A percentile compares a stretch with the other conserved stretches of the same genome.
phyloP scores from a whole-genome alignment of 2,329 filamentous ascomycete species.

The Fusarium torreyae region DNA sequence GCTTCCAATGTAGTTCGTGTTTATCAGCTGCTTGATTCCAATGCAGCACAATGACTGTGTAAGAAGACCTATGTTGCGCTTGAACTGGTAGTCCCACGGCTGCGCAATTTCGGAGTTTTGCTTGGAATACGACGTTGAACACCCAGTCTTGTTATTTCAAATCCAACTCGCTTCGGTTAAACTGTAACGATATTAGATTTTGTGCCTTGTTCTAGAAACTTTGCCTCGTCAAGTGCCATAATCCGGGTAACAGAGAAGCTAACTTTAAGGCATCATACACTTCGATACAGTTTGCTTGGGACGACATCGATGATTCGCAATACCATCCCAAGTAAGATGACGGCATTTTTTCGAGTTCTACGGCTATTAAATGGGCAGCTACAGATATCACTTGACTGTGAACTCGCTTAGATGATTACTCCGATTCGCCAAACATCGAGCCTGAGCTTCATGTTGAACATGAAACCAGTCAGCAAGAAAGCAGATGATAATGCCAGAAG shows the following conservation, averaged over 20 bases:
- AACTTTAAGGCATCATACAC: background rate
- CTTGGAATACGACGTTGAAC: conserved; percentile 1
- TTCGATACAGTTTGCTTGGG: background rate
- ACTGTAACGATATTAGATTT: background rate
- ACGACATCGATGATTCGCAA: background rate
- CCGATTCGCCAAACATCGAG: too few relatives aligned
- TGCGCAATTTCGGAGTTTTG: conserved; percentile 16
- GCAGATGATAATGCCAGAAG: too few relatives aligned
- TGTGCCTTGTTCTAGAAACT: conserved; percentile 5
- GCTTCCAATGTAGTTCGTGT: background rate
- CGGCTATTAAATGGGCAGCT: too few relatives aligned
- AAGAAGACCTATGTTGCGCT: background rate
- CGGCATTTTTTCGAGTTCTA: too few relatives aligned
- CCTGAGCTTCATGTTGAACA: too few relatives aligned
- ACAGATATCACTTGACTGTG: too few relatives aligned
- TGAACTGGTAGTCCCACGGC: background rate
- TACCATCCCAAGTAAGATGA: background rate
- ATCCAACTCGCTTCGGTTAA: conserved; percentile 1
- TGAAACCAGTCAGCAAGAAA: too few relatives aligned
- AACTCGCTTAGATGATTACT: too few relatives aligned
- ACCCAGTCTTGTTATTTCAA: background rate
- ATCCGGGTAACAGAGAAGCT: background rate
- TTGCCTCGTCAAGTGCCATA: background rate
- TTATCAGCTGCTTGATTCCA: background rate
- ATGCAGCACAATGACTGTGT: background rate